A percentile compares a stretch with the other conserved stretches of the same genome.
phyloP scores from a whole-genome alignment of 2,329 filamentous ascomycete genomes.

The Aspergillus arachidicola region DNA sequence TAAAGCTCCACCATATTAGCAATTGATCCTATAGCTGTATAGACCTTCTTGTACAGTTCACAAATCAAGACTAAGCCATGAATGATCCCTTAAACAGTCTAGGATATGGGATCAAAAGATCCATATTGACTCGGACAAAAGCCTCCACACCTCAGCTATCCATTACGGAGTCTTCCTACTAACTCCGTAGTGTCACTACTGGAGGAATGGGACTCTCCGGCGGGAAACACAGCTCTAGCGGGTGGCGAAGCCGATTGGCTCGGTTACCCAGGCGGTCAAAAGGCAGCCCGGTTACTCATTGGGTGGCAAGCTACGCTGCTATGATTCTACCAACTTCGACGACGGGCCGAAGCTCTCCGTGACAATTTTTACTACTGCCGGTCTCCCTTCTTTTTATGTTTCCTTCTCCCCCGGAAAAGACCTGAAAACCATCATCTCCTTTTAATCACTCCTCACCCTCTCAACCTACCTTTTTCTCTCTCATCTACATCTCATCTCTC shows the following conservation, averaged over 20 bases:
- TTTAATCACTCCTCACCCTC: conserved; percentile 24
- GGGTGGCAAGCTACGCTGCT: conserved; percentile 17
- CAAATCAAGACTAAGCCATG: not conserved
- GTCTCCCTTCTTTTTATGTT: conserved; percentile 33
- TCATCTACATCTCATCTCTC: conserved; percentile 10
- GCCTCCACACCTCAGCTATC: not conserved
- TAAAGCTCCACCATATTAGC: not conserved
- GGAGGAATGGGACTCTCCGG: not conserved
- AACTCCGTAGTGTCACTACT: not conserved
- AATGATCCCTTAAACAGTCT: not conserved
- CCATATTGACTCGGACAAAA: not conserved
- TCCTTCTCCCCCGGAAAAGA: conserved; percentile 22
- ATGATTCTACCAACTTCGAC: conserved; percentile 43
- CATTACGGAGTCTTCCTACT: conserved; percentile 3
- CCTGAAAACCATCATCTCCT: conserved; percentile 26
- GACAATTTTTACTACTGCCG: conserved; percentile 34
- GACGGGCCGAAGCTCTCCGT: conserved; percentile 38
- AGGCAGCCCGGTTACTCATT: conserved; percentile 21
- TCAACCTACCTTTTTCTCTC: conserved; percentile 22
- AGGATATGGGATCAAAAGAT: not conserved
- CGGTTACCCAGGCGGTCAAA: conserved; percentile 22
- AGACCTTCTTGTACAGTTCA: not conserved
- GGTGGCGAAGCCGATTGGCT: conserved; percentile 10
- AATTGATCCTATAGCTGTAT: not conserved
- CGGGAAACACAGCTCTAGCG: not conserved